These are phyloP conservation scores for Circinella minor DNA, from an alignment of 371 early-diverging fungal genomes.

Conservation along the genomic window DNA sequence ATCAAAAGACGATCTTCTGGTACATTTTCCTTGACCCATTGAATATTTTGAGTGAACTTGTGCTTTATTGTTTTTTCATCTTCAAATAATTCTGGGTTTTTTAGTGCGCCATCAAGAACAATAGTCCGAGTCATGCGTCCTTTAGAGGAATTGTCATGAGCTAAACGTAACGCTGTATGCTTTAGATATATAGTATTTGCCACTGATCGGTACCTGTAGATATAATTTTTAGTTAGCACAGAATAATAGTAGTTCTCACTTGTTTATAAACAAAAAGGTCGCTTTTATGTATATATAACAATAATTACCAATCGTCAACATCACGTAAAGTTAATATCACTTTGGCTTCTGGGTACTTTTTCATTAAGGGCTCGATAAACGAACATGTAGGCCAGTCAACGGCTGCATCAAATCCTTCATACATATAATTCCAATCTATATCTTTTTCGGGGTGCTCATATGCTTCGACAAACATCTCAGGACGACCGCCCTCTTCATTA, in stretches of 20 bases:
- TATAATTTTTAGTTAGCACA: too few species aligned
- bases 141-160: too few species aligned
- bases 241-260: too few species aligned
- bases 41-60: slow-evolving; percentile 13
- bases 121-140: not conserved
- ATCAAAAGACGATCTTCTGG: slow-evolving; percentile 32
- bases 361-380: slow-evolving; percentile 26
- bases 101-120: not conserved
- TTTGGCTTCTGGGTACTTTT: slow-evolving; percentile 36
- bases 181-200: slow-evolving; percentile 21
- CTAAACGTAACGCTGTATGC: too few species aligned
- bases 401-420: slow-evolving; percentile 32
- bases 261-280: too few species aligned
- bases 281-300: too few species aligned
- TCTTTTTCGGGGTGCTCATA: slow-evolving; percentile 20
- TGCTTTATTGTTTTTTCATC: not conserved
- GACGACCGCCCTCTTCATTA: slow-evolving; percentile 17
- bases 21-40: slow-evolving; percentile 27
- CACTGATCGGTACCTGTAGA: slow-evolving; percentile 12
- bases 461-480: slow-evolving; percentile 26
- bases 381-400: slow-evolving; percentile 26
- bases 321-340: slow-evolving; percentile 33
- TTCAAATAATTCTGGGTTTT: not conserved
- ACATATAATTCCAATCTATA: slow-evolving; percentile 35
- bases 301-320: slow-evolving; percentile 25